A percentile compares a stretch with the other conserved stretches of the same genome.
Evolutionary conservation across 768 basidiomycete genomes (phyloP).

Genomic region (Lactarius hatsudake): DNA sequence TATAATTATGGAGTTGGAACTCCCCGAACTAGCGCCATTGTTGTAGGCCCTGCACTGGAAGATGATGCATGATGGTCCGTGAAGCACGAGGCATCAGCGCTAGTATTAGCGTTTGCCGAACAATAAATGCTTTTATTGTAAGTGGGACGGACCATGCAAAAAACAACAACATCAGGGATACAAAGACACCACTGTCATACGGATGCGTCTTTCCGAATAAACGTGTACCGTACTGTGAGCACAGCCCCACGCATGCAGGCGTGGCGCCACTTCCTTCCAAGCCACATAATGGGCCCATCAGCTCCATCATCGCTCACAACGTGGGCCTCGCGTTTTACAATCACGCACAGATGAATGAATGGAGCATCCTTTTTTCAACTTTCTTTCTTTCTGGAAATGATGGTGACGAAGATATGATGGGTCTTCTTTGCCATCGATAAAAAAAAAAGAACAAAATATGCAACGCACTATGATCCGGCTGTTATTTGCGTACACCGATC

Average conservation of each 20-base stretch:
- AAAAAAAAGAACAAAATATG: not conserved
- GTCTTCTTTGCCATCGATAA: not conserved
- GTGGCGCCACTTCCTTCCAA: not conserved
- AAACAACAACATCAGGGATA: not conserved
- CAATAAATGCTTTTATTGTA: not conserved
- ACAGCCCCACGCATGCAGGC: not conserved
- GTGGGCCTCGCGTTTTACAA: not conserved
- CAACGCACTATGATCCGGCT: not conserved
- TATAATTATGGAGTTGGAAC: not conserved
- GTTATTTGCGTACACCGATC: not conserved
- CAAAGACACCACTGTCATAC: not conserved
- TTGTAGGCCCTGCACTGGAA: not conserved
- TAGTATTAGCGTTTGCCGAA: not conserved
- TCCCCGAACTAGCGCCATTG: not conserved
- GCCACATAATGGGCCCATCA: not conserved
- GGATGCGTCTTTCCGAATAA: not conserved
- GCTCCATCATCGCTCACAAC: slow-evolving; percentile 3
- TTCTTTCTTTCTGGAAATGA: not conserved
- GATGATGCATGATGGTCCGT: not conserved
- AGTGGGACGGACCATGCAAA: not conserved
- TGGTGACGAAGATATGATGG: not conserved
- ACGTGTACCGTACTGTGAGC: not conserved
- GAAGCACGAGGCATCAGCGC: not conserved
- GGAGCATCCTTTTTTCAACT: not conserved
- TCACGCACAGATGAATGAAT: not conserved